Base-by-base conservation (phyloP, 768 basidiomycete species). In the Sarcomyxa edulis region DNA sequence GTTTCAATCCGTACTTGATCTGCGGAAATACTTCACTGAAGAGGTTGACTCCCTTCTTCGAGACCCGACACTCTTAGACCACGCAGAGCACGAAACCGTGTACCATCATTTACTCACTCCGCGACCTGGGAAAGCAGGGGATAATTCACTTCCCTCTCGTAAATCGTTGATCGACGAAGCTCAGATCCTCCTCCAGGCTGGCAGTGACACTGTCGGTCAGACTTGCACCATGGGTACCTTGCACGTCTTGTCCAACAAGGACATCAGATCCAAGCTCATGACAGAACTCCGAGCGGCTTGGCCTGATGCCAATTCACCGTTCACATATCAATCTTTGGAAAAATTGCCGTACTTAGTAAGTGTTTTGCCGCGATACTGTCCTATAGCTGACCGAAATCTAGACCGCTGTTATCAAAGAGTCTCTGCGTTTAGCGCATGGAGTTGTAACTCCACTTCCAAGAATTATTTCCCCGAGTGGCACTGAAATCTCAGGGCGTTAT, bases 351-450 rank as follows among this genome's bases (percentile, higher is more conserved):
- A 70, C 46, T 54, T 73, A 14, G 69, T 72, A 39, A 47, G 66
- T 15, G n/a, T n/a, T n/a, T n/a, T n/a, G n/a, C n/a, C 29, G 28
- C 14, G n/a, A n/a, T n/a, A n/a, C n/a, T n/a, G n/a, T n/a, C n/a
- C n/a, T n/a, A n/a, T n/a, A 12, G 16, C n/a, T 9, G 29, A 12
- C 16, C 27, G 21, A 37, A 19, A 6, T 35, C 14, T 43, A 74
- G 71, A 67, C 64, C 11, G 69, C 69, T 7, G 64, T 73, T 11
- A 61, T 72, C 39, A 72, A 72, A 45, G 71, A 73, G 50, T 58
- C 68, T 2, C 56, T 74, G 33, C 58, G 71, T 1, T 48, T 72
- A 34, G 62, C 64, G 26, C 64, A 65, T 44, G 68, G 69, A 15
- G 56, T 67, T 28, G 60, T 65, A 3, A 62, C 60, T 6, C 65